Base-by-base conservation (phyloP, 768 basidiomycete genomes). In the Hirschioporus abietinus region DNA sequence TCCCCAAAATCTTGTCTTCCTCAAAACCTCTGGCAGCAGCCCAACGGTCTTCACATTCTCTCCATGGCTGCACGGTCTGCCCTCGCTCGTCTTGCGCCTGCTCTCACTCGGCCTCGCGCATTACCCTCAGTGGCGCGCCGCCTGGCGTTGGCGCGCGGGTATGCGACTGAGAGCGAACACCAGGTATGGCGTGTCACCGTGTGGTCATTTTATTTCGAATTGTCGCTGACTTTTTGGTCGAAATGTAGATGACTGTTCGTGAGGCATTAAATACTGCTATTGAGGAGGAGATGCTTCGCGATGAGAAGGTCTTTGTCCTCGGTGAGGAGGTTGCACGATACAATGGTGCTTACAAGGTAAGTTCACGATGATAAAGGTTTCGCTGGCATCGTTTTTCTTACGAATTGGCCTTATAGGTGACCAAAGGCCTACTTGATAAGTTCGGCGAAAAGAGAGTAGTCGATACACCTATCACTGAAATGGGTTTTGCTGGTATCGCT, bases 271-370 rank as follows among this genome's bases (percentile, higher is more conserved):
- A 98, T 79, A 80, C 89, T 65, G 97, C 97, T 30, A 95, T 99
- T 93, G 97, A 98, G 81, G 97, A 99, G 81, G 97, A 99, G 81
- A 99, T 99, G 97, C 77, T 89, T 72, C 89, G 94, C 60, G 97
- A 99, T 78, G 92, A 96, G 76, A 90, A 82, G 36, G 97, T 99
- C 58, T 99, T 96, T 79, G 80, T 99, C 73, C 78, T 99, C 69
- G 97, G 97, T 67, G 97, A 99, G 80, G 97, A 99, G 76, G 97
- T 99, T 68, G 96, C 96, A 63, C 88, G 93, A 71, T 99, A 99
- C 83, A 98, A 99, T 76, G 94, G 94, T 78, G 95, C 95, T 69
- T 96, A 95, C 87, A 95, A 95, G 86, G 93, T 92, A 68, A 67
- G 74, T 74, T 64, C 15, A 58, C 61, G 27, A 60, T 57, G 18